Conservation (phyloP, 2,329 filamentous ascomycete genomes). For the Ploettnerulaceae sp. region DNA sequence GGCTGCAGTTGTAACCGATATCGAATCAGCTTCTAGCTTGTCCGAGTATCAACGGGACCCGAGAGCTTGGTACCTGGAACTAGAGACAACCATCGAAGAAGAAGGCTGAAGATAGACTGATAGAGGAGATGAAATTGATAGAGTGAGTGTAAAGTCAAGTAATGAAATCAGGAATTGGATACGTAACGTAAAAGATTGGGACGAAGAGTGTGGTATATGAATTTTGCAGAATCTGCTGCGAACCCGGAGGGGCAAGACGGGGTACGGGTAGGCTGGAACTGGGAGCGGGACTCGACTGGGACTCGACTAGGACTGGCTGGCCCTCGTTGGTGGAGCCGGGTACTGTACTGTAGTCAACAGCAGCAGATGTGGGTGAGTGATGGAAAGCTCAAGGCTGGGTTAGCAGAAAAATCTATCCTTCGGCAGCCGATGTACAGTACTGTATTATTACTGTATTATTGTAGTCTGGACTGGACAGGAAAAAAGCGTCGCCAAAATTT, state of each 20-base stretch:
- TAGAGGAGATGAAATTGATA: constrained; percentile 4
- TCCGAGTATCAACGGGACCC: constrained; percentile 21
- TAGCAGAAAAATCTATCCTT: too few relatives aligned
- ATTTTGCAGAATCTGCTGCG: constrained; percentile 23
- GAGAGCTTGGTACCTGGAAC: constrained; percentile 20
- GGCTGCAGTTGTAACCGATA: constrained; percentile 27
- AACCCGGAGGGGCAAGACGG: constrained; percentile 14
- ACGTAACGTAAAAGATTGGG: constrained; percentile 27
- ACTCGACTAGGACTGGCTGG: too few relatives aligned
- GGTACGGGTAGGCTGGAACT: too few relatives aligned
- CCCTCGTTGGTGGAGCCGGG: background rate
- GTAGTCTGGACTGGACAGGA: too few relatives aligned
- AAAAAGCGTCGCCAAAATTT: background rate
- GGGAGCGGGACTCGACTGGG: constrained; percentile 4
- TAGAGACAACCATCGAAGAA: constrained; percentile 20
- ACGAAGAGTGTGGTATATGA: constrained; percentile 27
- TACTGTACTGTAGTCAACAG: background rate
- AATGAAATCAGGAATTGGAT: constrained; percentile 24
- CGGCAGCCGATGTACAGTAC: background rate
- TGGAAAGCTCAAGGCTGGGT: too few relatives aligned
- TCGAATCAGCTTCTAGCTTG: constrained; percentile 22
- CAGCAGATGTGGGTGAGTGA: background rate
- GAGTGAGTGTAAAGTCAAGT: constrained; percentile 18
- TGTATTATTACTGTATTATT: too few relatives aligned
- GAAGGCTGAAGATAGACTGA: constrained; percentile 20